A percentile compares a stretch with the other conserved stretches of the same genome.
phyloP scores from a whole-genome alignment of 108 stramenopile species.

The Conticribra weissflogii region DNA sequence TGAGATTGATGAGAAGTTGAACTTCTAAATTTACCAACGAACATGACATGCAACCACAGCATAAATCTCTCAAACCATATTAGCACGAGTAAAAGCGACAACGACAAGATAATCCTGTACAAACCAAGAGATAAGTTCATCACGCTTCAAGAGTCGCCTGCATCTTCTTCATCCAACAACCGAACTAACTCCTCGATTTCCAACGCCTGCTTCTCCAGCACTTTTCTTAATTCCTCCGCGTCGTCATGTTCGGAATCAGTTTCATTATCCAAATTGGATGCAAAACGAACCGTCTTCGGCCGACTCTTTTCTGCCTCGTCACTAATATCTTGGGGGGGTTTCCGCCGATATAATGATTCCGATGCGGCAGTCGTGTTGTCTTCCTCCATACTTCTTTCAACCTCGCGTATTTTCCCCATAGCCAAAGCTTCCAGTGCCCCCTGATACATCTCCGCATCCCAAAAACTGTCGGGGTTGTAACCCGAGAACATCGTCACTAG shows the following conservation, averaged over 20 bases:
- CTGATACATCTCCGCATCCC: constrained; percentile 46
- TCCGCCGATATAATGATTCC: too few species aligned
- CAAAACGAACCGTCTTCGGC: constrained; percentile 3
- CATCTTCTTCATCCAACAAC: constrained; percentile 26
- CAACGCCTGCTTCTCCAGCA: constrained; percentile 20
- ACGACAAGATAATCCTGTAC: too few species aligned
- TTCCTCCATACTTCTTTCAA: not conserved
- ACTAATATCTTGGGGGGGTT: too few species aligned
- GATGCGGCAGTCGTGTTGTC: not conserved
- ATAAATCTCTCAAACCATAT: too few species aligned
- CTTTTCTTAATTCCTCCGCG: constrained; percentile 8
- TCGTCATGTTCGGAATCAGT: not conserved
- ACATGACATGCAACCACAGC: too few species aligned
- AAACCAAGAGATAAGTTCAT: too few species aligned
- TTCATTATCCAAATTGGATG: not conserved
- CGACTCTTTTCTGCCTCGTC: too few species aligned
- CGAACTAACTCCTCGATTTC: constrained; percentile 22
- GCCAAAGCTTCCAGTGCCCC: constrained; percentile 22
- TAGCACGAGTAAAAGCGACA: too few species aligned
- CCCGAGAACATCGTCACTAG: constrained; percentile 50
- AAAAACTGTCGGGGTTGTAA: constrained; percentile 49
- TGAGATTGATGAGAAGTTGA: too few species aligned
- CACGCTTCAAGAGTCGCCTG: too few species aligned
- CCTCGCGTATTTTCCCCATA: constrained; percentile 2
- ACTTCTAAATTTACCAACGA: too few species aligned